A percentile compares a stretch with the other conserved stretches of the same genome.
phyloP scores from a whole-genome alignment of 495 filamentous ascomycete species.

The Podospora didyma region DNA sequence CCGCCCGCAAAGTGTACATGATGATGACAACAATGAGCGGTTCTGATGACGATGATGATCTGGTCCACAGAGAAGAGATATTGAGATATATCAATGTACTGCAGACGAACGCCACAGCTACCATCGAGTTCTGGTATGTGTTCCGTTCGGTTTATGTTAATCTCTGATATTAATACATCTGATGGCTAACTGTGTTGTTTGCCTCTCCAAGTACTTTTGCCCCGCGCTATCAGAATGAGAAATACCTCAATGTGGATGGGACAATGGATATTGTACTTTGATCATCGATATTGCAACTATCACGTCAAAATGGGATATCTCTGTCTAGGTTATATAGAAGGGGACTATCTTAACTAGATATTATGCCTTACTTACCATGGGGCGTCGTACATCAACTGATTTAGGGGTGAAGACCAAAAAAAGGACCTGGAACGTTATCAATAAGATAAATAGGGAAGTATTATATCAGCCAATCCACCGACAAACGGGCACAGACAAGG shows the following conservation, averaged over 20 bases:
- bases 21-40: not conserved
- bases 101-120: slow-evolving; percentile 5
- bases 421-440: too few species aligned
- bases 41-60: not conserved
- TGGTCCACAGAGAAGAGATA: not conserved
- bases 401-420: too few species aligned
- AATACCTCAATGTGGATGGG: slow-evolving; percentile 11
- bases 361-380: too few species aligned
- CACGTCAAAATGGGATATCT: too few species aligned
- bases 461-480: too few species aligned
- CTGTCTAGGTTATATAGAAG: too few species aligned
- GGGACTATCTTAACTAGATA: too few species aligned
- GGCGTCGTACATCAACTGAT: too few species aligned
- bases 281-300: too few species aligned
- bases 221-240: slow-evolving; percentile 5
- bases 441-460: too few species aligned
- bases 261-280: slow-evolving; percentile 13
- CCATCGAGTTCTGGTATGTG: slow-evolving; percentile 12
- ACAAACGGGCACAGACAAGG: too few species aligned
- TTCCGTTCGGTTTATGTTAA: not conserved
- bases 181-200: too few species aligned
- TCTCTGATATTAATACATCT: not conserved
- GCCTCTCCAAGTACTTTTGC: slow-evolving; percentile 1
- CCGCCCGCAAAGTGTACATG: not conserved
- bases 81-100: slow-evolving; percentile 5